A percentile compares a stretch with the other conserved stretches of the same genome.
phyloP scores from a whole-genome alignment of 192 early-diverging fungal genomes.

The Globomyces pollinis-pini region DNA sequence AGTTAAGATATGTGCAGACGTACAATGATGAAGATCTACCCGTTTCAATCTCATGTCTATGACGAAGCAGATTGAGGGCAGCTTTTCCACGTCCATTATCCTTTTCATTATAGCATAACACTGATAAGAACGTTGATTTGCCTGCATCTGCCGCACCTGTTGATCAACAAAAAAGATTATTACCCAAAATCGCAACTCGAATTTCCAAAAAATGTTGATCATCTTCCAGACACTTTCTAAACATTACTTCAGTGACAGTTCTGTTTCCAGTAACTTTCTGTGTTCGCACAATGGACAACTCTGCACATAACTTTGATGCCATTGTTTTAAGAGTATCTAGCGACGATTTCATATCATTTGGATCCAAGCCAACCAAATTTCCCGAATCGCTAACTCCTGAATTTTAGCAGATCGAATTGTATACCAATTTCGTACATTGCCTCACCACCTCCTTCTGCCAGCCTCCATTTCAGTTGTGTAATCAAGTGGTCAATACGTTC shows the following conservation, averaged over 20 bases:
- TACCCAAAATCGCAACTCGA: conserved; percentile 73
- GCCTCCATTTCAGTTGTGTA: conserved; percentile 88
- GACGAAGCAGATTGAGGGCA: conserved; percentile 74
- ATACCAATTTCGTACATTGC: conserved; percentile 76
- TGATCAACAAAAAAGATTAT: too few relatives aligned
- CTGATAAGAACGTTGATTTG: conserved; percentile 80
- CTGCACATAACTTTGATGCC: conserved; percentile 54
- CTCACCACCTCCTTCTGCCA: conserved; percentile 81
- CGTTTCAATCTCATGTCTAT: conserved; percentile 85
- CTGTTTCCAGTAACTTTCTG: conserved; percentile 22
- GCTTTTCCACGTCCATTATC: conserved; percentile 86
- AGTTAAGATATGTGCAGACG: too few relatives aligned
- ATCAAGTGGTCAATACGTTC: conserved; percentile 77
- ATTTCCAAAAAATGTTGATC: conserved; percentile 68
- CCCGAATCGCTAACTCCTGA: conserved; percentile 74
- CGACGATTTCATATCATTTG: conserved; percentile 51
- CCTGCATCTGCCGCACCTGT: conserved; percentile 61
- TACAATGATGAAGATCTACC: conserved; percentile 85
- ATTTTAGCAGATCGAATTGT: neutral
- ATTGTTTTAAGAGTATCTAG: conserved; percentile 57
- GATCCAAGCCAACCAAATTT: conserved; percentile 60
- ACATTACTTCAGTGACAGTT: conserved; percentile 69
- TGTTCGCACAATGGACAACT: conserved; percentile 56
- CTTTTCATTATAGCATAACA: conserved; percentile 67
- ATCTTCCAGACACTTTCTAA: conserved; percentile 54